These are phyloP conservation scores for Taphrina communis DNA, from an alignment of 1,139 yeast species.

Conservation along the genomic window DNA sequence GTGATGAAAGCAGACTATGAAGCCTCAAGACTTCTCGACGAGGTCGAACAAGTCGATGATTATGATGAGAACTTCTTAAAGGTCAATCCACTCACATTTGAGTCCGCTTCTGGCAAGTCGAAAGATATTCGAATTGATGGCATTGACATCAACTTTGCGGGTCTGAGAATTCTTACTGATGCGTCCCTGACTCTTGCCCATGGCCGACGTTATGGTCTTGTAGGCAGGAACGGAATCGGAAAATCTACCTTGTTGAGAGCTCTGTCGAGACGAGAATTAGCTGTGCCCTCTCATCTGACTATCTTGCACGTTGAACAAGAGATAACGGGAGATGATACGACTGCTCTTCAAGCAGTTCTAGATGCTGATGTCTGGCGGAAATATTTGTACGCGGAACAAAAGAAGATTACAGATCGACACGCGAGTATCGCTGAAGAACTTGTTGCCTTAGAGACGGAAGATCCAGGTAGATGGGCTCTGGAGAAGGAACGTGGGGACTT, in stretches of 20 bases:
- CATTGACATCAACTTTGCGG: constrained; percentile 91
- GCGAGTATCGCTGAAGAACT: constrained; percentile 76
- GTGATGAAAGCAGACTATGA: constrained; percentile 73
- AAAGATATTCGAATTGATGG: constrained; percentile 92
- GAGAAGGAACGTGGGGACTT: constrained; percentile 90
- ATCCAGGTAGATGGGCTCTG: constrained; percentile 74
- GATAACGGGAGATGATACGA: constrained; percentile 86
- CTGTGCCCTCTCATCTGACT: constrained; percentile 92
- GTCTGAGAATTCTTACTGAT: constrained; percentile 87
- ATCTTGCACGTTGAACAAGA: constrained; percentile 98
- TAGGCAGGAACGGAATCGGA: constrained; percentile 99
- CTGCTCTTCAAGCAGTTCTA: constrained; percentile 88
- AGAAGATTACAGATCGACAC: constrained; percentile 72
- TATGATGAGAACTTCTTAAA: constrained; percentile 94
- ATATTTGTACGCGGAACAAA: constrained; percentile 77
- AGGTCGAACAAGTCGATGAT: constrained; percentile 61
- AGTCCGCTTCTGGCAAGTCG: constrained; percentile 78
- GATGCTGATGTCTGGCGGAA: constrained; percentile 99
- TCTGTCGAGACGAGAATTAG: constrained; percentile 86
- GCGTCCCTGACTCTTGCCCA: constrained; percentile 84
- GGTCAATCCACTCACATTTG: constrained; percentile 91
- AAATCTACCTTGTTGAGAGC: constrained; percentile 92
- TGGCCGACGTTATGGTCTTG: constrained; percentile 95
- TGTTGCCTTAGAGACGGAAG: constrained; percentile 62
- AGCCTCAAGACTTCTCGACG: constrained; percentile 83